Evolutionary conservation across 306 rosid genomes (phyloP), one percentile per base, ranked within the genome.

Genomic region (Senna tora): DNA sequence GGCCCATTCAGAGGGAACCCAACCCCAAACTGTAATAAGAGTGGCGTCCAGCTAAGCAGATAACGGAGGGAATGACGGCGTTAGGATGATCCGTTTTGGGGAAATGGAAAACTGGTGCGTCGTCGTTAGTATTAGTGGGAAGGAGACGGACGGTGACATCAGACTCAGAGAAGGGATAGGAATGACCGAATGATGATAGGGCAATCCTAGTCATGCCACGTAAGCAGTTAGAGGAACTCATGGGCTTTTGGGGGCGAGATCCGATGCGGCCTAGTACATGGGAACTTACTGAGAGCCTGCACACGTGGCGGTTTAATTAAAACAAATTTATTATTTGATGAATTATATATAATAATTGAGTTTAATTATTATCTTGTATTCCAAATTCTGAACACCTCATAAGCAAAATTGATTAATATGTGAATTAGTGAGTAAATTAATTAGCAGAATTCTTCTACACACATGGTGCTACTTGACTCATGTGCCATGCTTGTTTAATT

Each of bases 11-110:
- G 76, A 25, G 46, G 54, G 69, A 47, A 39, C 71, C 61, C 47
- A 14, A 47, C 30, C 71, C 61, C 47, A 14, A 54, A 62, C 56
- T 12, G 63, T 20, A 65, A 72, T 20, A 65, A 72, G 65, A 67
- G 72, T 77, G 72, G 72, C 64, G 30, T 79, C 87, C 80, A 80
- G 84, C 84, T 76, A 79, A 76, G 80, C 84, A 80, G 0, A 12
- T 63, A 19, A 75, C 77, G 70, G 70, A 0, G 7, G 0, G 0
- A 4, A 5, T 21, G 4, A 71, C 81, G 79, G 1, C 87, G 81
- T 83, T 13, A 36, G 22, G 6, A 58, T 58, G 12, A 32, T 19
- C 12, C 64, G 1, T 32, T 32, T 4, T 9, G 13, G 13, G 13
- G 46, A 0, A 41, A 41, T 9, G 3, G 41, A 13, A 32, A 14